These are phyloP conservation scores for Mariannaea elegans DNA, from an alignment of 2,329 filamentous ascomycete genomes.

Conservation along the genomic window DNA sequence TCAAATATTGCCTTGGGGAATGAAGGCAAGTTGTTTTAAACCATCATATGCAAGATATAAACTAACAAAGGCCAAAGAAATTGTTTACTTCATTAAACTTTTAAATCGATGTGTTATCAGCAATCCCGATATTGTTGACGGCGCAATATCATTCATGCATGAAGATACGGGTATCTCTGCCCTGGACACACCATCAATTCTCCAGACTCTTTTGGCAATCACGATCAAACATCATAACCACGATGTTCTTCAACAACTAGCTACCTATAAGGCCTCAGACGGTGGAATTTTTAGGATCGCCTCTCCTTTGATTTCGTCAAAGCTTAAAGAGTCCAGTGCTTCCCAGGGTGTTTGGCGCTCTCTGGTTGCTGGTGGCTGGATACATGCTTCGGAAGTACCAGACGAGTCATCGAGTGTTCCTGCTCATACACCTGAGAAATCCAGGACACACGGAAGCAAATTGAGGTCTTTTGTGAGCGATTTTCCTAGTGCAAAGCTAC, in stretches of 20 bases:
- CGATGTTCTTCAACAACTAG: background rate
- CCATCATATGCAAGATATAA: background rate
- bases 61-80: background rate
- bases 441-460: background rate
- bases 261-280: background rate
- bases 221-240: constrained; percentile 21
- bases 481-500: constrained; percentile 4
- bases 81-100: constrained; percentile 9
- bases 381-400: background rate
- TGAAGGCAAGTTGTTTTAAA: background rate
- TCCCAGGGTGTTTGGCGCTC: background rate
- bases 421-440: background rate
- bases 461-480: background rate
- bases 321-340: background rate
- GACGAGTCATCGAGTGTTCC: too few relatives aligned
- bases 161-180: constrained; percentile 14
- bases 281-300: background rate
- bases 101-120: constrained; percentile 16
- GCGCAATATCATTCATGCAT: constrained; percentile 7
- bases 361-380: background rate
- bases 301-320: background rate
- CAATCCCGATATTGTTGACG: constrained; percentile 11
- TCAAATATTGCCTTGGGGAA: background rate
- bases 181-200: constrained; percentile 1
- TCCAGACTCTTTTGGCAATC: constrained; percentile 13